Base-by-base conservation (phyloP, 2,329 filamentous ascomycete species). In the Chrysosporium keratinophilum region DNA sequence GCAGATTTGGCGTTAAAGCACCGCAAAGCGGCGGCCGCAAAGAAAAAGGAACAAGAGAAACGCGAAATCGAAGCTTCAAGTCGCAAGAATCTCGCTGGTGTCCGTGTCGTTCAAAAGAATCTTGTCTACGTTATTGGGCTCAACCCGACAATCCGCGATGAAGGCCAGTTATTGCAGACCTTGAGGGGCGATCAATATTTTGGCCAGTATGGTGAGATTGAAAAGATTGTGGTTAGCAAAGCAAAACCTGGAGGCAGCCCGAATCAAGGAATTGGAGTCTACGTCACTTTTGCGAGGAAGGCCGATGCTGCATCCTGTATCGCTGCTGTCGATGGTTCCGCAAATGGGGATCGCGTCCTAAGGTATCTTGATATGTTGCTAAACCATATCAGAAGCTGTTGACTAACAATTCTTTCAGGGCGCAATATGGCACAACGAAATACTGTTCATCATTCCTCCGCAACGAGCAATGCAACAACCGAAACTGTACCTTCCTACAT, bases 221-320 rank as follows among this genome's bases (percentile, higher is more conserved):
- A 95, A 66, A 98, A 98, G 71, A 97, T 98, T 54, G 95, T 95
- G 52, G 95, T 98, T 60, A 97, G 90, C 76, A 96, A 95, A 69
- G 82, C 89, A 40, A 95, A 95, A 69, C 88, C 91, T 58, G 76
- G 77, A 44, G 75, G 77, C 34, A 75, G 79, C 54, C 76, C 77
- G 52, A 87, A 88, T 60, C 87, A 93, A 63, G 94, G 90, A 0
- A 84, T 98, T 4, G 93, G 93, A 45, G 91, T 98, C 49, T 98
- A 98, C 65, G 93, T 98, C n/a, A 98, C 93, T 0, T 98, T 96
- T 67, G 86, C 93, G 61, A 84, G 81, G 59, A 95, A 95, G 67
- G 83, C 88, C 60, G 93, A 97, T 70, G 93, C 93, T 14, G 85
- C 85, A 40, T 82, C 80, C 37, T 98, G 93, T 68, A 98, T 98